A percentile compares a stretch with the other conserved stretches of the same genome.
These are phyloP conservation scores for Chernovozyma sophiae-reginae DNA, from an alignment of 1,139 yeast genomes.

Conservation along the genomic window DNA sequence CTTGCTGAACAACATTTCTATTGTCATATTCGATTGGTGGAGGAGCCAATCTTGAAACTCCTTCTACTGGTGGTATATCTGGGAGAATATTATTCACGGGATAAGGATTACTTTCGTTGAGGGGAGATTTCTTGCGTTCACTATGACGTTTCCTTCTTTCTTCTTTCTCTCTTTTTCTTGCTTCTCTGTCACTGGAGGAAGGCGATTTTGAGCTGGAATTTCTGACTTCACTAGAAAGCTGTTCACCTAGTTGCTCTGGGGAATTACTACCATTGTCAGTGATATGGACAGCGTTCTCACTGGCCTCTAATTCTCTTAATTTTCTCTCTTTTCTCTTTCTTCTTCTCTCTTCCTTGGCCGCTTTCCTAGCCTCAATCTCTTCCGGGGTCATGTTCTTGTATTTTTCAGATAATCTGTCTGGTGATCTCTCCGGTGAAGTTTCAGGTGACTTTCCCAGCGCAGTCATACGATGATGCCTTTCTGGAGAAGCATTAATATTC, in stretches of 20 bases:
- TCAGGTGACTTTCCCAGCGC: no score
- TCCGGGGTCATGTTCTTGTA: slow-evolving; percentile 1
- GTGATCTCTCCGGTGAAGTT: not conserved
- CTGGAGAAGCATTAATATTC: no score
- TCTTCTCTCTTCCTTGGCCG: slow-evolving; percentile 16
- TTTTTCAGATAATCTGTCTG: not conserved
- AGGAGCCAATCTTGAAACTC: not conserved
- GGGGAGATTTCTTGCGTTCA: no score
- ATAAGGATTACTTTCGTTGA: no score
- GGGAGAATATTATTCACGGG: no score
- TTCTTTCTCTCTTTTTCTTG: slow-evolving; percentile 12
- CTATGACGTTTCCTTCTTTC: slow-evolving; percentile 9
- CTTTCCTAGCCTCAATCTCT: slow-evolving; percentile 4
- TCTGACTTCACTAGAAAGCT: not conserved
- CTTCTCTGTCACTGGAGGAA: not conserved
- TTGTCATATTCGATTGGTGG: not conserved
- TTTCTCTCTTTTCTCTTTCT: slow-evolving; percentile 13
- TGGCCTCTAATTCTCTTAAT: slow-evolving; percentile 3
- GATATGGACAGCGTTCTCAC: not conserved
- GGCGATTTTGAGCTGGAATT: not conserved
- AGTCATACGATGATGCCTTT: no score
- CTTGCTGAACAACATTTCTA: no score
- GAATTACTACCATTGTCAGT: no score
- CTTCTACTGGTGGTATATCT: no score
- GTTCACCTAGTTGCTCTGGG: not conserved